These are phyloP conservation scores for Medicago lupulina DNA, from an alignment of 306 rosid genomes.

Conservation along the genomic window DNA sequence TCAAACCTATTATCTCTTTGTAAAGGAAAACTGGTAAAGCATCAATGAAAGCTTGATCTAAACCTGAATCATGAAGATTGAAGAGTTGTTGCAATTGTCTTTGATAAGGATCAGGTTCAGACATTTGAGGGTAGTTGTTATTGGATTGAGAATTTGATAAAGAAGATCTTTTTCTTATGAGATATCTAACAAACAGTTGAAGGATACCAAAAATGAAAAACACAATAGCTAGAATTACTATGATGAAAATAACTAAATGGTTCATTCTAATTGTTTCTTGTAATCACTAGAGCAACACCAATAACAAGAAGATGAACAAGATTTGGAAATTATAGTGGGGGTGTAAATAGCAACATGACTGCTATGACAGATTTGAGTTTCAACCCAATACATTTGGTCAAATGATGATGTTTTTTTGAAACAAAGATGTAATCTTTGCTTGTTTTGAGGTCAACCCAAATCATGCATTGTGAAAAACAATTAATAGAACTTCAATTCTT, in stretches of 20 bases:
- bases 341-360: no score
- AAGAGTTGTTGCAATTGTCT: slow-evolving; percentile 93
- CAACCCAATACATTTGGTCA: slow-evolving; percentile 55
- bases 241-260: slow-evolving; percentile 73
- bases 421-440: slow-evolving; percentile 44
- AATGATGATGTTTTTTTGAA: slow-evolving; percentile 28
- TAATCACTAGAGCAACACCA: slow-evolving; percentile 48
- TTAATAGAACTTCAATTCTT: slow-evolving; percentile 52
- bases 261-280: slow-evolving; percentile 58
- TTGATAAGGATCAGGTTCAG: slow-evolving; percentile 69
- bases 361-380: slow-evolving; percentile 46
- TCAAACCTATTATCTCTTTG: slow-evolving; percentile 71
- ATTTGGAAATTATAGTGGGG: slow-evolving; percentile 17
- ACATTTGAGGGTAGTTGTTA: slow-evolving; percentile 61
- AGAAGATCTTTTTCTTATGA: slow-evolving; percentile 65
- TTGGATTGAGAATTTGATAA: slow-evolving; percentile 63
- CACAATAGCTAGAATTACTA: slow-evolving; percentile 72
- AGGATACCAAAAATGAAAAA: slow-evolving; percentile 76
- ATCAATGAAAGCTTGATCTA: slow-evolving; percentile 88
- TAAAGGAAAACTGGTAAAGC: slow-evolving; percentile 88
- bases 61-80: slow-evolving; percentile 91
- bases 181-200: slow-evolving; percentile 77
- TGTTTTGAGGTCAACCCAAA: slow-evolving; percentile 52
- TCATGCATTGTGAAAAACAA: slow-evolving; percentile 54
- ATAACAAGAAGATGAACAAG: slow-evolving; percentile 1